These are phyloP conservation scores for Solanum hybrid DNA, from an alignment of 305 asterid species.

Conservation along the genomic window DNA sequence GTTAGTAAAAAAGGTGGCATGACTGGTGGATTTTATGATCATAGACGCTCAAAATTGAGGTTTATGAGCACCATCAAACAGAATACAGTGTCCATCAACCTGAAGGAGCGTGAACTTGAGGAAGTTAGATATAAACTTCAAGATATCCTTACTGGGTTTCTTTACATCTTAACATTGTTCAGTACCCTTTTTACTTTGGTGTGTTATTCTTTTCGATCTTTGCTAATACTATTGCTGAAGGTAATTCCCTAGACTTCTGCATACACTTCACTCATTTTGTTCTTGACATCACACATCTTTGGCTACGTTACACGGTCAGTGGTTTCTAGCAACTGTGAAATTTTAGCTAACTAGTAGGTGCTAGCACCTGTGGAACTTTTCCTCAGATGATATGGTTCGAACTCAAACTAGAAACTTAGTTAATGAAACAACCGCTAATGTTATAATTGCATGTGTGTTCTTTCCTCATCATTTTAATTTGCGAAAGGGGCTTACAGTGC, in stretches of 20 bases:
- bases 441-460: neutral
- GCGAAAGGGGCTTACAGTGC: neutral
- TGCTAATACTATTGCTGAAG: neutral
- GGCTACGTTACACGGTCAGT: neutral
- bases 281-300: neutral
- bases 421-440: neutral
- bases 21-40: slow-evolving; percentile 97
- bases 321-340: neutral
- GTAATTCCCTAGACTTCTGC: neutral
- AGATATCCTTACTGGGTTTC: slow-evolving; percentile 61
- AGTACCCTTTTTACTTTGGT: neutral
- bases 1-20: slow-evolving; percentile 98
- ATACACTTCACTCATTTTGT: neutral
- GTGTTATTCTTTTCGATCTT: neutral
- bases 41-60: slow-evolving; percentile 80
- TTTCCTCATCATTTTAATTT: neutral
- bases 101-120: slow-evolving; percentile 54
- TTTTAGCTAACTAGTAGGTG: neutral
- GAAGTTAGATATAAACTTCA: slow-evolving; percentile 59
- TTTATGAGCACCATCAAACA: slow-evolving; percentile 69
- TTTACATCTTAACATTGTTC: neutral
- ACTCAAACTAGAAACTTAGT: neutral
- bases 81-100: slow-evolving; percentile 38
- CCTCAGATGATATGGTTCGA: neutral
- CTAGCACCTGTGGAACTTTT: neutral